A percentile compares a stretch with the other conserved stretches of the same genome.
Conservation (phyloP, 192 early-diverging fungal genomes). For the Physocladia obscura region DNA sequence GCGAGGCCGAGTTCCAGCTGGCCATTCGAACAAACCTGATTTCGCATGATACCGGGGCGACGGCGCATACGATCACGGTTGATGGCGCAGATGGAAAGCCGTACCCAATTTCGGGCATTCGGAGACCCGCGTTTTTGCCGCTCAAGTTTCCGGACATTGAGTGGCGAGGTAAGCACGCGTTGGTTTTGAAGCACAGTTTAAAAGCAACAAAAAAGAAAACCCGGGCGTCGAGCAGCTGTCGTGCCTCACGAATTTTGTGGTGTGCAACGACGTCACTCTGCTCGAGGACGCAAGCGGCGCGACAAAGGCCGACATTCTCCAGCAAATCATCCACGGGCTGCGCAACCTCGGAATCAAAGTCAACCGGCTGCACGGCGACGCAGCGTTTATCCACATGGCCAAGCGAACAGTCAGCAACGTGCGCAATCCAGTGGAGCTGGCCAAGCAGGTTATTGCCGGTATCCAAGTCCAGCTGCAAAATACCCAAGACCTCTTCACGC, state of each 20-base stretch:
- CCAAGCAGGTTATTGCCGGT: slow-evolving; percentile 22
- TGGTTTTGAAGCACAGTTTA: neutral
- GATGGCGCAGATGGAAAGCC: neutral
- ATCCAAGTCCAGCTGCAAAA: slow-evolving; percentile 29
- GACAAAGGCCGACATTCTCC: neutral
- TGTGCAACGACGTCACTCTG: slow-evolving; percentile 12
- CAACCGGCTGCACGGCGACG: neutral
- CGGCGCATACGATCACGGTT: neutral
- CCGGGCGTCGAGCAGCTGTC: slow-evolving; percentile 16
- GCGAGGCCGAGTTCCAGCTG: slow-evolving; percentile 17
- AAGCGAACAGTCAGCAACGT: neutral
- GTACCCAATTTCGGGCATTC: slow-evolving; percentile 17
- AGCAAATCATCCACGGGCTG: slow-evolving; percentile 10
- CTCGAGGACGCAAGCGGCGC: neutral
- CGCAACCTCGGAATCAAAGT: slow-evolving; percentile 16
- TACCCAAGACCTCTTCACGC: slow-evolving; percentile 26
- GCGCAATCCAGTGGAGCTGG: slow-evolving; percentile 7
- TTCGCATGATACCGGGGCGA: slow-evolving; percentile 20
- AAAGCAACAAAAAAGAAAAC: neutral
- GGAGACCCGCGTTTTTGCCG: slow-evolving; percentile 21
- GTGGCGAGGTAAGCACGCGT: neutral
- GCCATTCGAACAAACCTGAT: slow-evolving; percentile 24
- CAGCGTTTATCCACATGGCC: neutral
- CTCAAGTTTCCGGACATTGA: slow-evolving; percentile 20
- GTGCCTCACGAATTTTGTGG: slow-evolving; percentile 22